These are phyloP conservation scores for Cryptosporidium sp. DNA, from an alignment of 169 alveolate species.

Conservation along the genomic window DNA sequence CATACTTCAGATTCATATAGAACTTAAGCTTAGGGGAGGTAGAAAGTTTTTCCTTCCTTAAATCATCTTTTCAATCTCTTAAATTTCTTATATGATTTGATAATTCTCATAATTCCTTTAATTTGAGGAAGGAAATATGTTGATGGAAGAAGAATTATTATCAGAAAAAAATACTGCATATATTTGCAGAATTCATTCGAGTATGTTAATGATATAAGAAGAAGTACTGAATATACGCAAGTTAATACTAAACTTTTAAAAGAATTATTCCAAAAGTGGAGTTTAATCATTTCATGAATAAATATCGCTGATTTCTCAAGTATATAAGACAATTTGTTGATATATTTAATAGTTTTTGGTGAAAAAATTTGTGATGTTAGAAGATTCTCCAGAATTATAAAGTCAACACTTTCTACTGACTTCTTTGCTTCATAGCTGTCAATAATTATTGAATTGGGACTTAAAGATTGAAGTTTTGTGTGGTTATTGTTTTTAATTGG, in stretches of 20 bases:
- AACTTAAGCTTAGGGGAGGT: background rate
- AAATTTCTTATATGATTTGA: constrained; percentile 26
- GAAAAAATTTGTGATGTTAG: constrained; percentile 22
- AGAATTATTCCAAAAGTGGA: constrained; percentile 34
- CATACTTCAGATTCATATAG: constrained; percentile 27
- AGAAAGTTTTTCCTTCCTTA: background rate
- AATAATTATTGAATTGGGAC: background rate
- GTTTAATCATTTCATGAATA: background rate
- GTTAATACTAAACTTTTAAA: constrained; percentile 21
- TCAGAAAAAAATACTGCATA: constrained; percentile 41
- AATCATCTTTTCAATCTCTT: constrained; percentile 13
- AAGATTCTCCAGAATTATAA: constrained; percentile 28
- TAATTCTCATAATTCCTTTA: constrained; percentile 35
- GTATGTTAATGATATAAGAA: constrained; percentile 21
- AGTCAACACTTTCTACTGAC: constrained; percentile 2
- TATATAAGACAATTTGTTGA: background rate
- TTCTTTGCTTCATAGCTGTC: background rate
- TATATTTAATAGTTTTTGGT: background rate
- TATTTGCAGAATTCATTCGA: constrained; percentile 12
- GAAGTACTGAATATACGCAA: background rate
- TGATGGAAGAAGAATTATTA: background rate
- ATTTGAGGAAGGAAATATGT: constrained; percentile 38
- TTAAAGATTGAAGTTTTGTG: background rate
- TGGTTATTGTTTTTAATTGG: background rate
- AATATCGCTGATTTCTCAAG: constrained; percentile 3